Percentiles rank a stretch among this genome's conserved stretches.
These are phyloP conservation scores for Sugiyamaella castrensis DNA, from an alignment of 1,139 yeast species.

Conservation along the genomic window DNA sequence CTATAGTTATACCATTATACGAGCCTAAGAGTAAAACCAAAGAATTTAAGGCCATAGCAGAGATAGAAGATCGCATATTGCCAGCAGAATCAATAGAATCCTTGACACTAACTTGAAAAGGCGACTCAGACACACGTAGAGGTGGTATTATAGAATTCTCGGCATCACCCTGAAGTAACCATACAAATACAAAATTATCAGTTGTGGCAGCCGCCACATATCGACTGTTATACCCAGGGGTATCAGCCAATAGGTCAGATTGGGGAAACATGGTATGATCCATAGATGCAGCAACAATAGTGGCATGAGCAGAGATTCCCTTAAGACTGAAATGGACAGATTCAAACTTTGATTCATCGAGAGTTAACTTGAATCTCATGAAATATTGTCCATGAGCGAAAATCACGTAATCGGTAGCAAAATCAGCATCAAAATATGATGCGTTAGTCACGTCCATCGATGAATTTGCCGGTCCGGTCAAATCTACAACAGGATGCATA, in stretches of 20 bases:
- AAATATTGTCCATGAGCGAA: constrained; percentile 19
- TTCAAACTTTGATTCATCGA: constrained; percentile 7
- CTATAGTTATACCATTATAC: constrained; percentile 57
- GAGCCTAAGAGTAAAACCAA: constrained; percentile 58
- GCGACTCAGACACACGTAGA: constrained; percentile 31
- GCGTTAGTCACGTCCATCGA: constrained; percentile 1
- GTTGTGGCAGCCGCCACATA: constrained; percentile 45
- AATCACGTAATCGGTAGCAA: constrained; percentile 24
- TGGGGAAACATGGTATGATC: constrained; percentile 26
- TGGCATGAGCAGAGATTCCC: constrained; percentile 5
- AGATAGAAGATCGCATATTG: constrained; percentile 32
- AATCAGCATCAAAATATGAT: constrained; percentile 25
- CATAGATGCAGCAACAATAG: constrained; percentile 24
- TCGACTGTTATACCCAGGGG: constrained; percentile 59
- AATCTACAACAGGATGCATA: constrained; percentile 9
- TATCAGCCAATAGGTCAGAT: constrained; percentile 30
- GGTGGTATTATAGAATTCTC: constrained; percentile 30
- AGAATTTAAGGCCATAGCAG: constrained; percentile 42
- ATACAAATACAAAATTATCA: constrained; percentile 39
- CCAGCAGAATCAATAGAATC: constrained; percentile 2
- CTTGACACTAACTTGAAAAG: constrained; percentile 27
- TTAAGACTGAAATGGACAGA: constrained; percentile 12
- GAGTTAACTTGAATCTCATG: constrained; percentile 17
- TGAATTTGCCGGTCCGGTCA: not conserved
- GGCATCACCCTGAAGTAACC: constrained; percentile 43